Evolutionary conservation across 2,329 filamentous ascomycete genomes (phyloP).

Genomic region (Calonectria crousiana): DNA sequence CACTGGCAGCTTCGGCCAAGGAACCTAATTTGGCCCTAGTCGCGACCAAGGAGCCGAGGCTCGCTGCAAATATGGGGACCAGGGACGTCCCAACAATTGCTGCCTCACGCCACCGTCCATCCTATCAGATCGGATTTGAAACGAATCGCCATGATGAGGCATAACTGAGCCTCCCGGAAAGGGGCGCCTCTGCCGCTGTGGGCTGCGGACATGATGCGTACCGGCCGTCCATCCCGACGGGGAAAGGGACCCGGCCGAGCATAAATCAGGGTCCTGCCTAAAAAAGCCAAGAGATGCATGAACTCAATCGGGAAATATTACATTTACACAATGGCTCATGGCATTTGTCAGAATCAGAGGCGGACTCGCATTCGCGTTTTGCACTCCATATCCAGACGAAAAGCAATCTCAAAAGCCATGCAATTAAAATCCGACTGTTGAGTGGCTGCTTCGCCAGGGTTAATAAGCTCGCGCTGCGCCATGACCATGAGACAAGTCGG

Average conservation of each 20-base stretch:
- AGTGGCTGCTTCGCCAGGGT: not conserved
- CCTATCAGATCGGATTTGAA: not conserved
- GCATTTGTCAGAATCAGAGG: not conserved
- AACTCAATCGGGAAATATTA: not conserved
- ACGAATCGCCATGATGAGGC: not conserved
- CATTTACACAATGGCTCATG: not conserved
- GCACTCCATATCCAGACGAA: not conserved
- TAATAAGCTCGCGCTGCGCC: not conserved
- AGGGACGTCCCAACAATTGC: slow-evolving; percentile 13
- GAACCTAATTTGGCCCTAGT: slow-evolving; percentile 7
- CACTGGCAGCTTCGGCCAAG: slow-evolving; percentile 11
- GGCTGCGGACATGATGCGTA: not conserved
- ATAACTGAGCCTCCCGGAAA: too few species aligned
- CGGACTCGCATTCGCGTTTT: not conserved
- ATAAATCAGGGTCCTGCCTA: not conserved
- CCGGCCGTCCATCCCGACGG: not conserved
- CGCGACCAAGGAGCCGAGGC: slow-evolving; percentile 2
- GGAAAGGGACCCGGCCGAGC: not conserved
- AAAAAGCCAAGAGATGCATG: not conserved
- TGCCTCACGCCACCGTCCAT: not conserved
- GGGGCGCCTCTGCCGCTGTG: not conserved
- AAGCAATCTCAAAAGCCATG: not conserved
- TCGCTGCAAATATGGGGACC: not conserved
- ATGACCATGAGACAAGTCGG: not conserved
- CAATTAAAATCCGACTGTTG: not conserved